Evolutionary conservation across 208 protist species (phyloP).

Genomic region (Wallacemonas sp.): DNA sequence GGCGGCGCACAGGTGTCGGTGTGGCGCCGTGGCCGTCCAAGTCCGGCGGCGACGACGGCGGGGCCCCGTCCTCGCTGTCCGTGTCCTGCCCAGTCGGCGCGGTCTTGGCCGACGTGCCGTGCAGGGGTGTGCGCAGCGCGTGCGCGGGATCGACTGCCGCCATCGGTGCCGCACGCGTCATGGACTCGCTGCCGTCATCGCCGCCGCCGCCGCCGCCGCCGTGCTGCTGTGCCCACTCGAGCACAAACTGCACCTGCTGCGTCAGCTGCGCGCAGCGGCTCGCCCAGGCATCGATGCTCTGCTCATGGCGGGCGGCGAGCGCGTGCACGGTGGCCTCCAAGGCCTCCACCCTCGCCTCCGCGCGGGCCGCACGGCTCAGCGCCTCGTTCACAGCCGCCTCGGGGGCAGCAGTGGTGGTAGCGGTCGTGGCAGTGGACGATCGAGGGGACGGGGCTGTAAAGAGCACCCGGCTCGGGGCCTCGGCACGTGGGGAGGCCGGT

Average conservation of each 20-base stretch:
- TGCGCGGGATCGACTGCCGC: too few species aligned
- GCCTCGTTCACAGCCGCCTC: conserved; percentile 11
- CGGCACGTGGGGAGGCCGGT: too few species aligned
- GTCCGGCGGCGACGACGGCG: conserved; percentile 1
- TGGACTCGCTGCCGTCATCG: neutral
- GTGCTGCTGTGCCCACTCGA: conserved; percentile 22
- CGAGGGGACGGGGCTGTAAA: too few species aligned
- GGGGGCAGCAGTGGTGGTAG: conserved; percentile 15
- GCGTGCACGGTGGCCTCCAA: conserved; percentile 30
- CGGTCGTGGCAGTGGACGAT: too few species aligned
- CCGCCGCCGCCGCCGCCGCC: neutral
- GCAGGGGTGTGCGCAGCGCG: too few species aligned
- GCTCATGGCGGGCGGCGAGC: conserved; percentile 18
- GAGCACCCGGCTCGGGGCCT: conserved; percentile 12
- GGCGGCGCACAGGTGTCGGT: conserved; percentile 39
- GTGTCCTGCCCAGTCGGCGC: too few species aligned
- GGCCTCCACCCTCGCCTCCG: conserved; percentile 35
- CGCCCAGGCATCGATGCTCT: conserved; percentile 19
- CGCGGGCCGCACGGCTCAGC: conserved; percentile 25
- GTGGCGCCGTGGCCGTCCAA: conserved; percentile 29
- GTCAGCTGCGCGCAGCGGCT: conserved; percentile 24
- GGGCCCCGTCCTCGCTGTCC: conserved; percentile 15
- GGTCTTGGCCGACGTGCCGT: too few species aligned
- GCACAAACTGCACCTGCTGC: conserved; percentile 29
- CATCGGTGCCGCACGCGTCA: too few species aligned